phyloP scores from a whole-genome alignment of 2,329 filamentous ascomycete species.

The Aspergillus fumigatus region DNA sequence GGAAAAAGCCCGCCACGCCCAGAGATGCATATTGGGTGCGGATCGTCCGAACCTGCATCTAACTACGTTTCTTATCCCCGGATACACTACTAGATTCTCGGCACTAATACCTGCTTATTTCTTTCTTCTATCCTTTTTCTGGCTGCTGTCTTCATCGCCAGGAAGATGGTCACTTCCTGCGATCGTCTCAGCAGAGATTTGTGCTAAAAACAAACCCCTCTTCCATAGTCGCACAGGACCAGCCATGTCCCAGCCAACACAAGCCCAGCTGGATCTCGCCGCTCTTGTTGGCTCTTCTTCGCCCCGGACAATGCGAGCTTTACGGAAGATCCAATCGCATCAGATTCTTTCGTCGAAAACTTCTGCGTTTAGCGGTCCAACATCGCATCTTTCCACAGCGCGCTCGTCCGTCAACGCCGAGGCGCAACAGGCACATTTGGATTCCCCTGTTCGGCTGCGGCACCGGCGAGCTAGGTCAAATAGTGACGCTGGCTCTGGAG shows the following conservation, averaged over 20 bases:
- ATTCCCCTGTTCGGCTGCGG: constrained; percentile 22
- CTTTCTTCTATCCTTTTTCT: not conserved
- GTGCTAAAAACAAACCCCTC: not conserved
- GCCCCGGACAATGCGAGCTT: constrained; percentile 57
- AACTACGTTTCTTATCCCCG: not conserved
- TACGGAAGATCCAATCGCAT: constrained; percentile 72
- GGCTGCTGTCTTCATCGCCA: not conserved
- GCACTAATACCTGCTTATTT: not conserved
- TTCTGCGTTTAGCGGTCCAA: constrained; percentile 60
- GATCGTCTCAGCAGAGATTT: constrained; percentile 3
- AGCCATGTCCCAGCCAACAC: constrained; percentile 15
- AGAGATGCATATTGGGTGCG: not conserved
- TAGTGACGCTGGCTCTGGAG: constrained; percentile 60
- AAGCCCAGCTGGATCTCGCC: constrained; percentile 21
- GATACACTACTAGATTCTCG: not conserved
- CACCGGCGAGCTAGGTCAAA: constrained; percentile 62
- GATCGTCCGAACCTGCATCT: not conserved
- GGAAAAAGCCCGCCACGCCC: constrained; percentile 4
- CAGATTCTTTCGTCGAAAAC: constrained; percentile 56
- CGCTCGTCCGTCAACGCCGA: constrained; percentile 18
- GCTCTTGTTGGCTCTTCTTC: constrained; percentile 26
- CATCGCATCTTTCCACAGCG: constrained; percentile 44
- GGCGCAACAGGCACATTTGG: constrained; percentile 24
- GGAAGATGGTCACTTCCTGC: constrained; percentile 21
- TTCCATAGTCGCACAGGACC: constrained; percentile 2